phyloP scores from a whole-genome alignment of 306 rosid genomes.

The Cucumis melo region DNA sequence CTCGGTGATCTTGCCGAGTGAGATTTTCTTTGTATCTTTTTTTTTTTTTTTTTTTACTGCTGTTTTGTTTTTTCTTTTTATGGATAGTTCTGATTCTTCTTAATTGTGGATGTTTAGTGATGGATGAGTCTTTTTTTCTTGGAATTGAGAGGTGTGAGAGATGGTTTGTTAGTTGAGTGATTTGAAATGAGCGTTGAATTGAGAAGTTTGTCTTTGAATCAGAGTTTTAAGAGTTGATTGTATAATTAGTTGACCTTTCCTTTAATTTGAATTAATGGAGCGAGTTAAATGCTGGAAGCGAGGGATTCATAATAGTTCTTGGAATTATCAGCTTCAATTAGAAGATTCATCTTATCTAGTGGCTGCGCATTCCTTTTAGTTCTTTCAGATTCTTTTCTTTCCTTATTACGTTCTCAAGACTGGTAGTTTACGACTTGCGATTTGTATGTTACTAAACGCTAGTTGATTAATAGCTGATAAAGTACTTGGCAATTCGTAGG shows the following conservation, averaged over 20 bases:
- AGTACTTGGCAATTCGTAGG: background rate
- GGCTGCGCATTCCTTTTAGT: background rate
- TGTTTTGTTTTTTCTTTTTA: background rate
- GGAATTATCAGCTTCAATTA: background rate
- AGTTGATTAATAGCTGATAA: background rate
- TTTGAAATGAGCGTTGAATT: constrained; percentile 1
- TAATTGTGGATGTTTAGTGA: background rate
- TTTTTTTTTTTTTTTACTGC: background rate
- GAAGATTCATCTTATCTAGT: background rate
- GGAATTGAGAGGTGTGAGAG: background rate
- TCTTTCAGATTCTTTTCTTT: background rate
- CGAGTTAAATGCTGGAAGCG: background rate
- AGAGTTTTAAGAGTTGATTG: background rate
- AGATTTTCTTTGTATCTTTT: constrained; percentile 10
- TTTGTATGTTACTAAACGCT: background rate
- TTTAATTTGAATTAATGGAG: background rate
- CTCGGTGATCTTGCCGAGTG: constrained; percentile 96
- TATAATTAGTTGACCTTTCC: constrained; percentile 3
- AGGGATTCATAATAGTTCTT: background rate
- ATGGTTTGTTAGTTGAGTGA: background rate
- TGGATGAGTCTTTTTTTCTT: background rate
- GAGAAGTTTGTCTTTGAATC: constrained; percentile 2
- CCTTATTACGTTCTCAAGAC: background rate
- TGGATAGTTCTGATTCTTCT: background rate
- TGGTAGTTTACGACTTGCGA: background rate